Evolutionary conservation across 257 asterid species (phyloP).

Genomic region (Solanum neorickii): DNA sequence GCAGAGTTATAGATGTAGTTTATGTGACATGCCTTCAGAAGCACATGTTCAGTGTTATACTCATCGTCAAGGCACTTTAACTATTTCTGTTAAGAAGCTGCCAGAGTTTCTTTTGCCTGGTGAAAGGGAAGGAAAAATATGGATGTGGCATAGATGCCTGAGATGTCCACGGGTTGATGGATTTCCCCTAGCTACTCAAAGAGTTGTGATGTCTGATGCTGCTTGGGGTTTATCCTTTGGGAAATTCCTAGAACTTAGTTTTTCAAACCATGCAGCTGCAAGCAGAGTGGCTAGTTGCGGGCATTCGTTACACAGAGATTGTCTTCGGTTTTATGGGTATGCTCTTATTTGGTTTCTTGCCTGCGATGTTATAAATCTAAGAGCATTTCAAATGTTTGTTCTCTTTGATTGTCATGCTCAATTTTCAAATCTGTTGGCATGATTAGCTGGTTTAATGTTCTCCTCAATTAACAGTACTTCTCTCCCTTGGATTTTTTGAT

Average conservation of each 20-base stretch:
- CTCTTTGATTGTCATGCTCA: not conserved
- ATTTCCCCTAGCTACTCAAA: slow-evolving; percentile 88
- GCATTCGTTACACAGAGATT: slow-evolving; percentile 92
- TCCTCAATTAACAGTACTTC: not conserved
- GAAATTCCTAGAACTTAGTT: slow-evolving; percentile 94
- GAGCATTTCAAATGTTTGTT: not conserved
- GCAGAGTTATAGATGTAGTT: slow-evolving; percentile 69
- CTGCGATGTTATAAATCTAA: not conserved
- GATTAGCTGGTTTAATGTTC: not conserved
- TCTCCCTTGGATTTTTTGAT: not conserved
- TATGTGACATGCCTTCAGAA: slow-evolving; percentile 89
- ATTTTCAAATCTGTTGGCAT: not conserved
- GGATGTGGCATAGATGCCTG: slow-evolving; percentile 99
- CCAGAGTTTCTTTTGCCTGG: slow-evolving; percentile 74
- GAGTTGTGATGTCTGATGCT: slow-evolving; percentile 97
- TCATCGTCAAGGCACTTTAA: slow-evolving; percentile 89
- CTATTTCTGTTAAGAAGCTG: slow-evolving; percentile 84
- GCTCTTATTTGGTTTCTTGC: slow-evolving; percentile 5
- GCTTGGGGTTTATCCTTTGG: slow-evolving; percentile 98
- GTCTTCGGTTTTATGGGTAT: slow-evolving; percentile 98
- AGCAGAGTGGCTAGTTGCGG: slow-evolving; percentile 99
- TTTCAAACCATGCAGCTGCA: slow-evolving; percentile 99
- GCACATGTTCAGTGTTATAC: slow-evolving; percentile 96
- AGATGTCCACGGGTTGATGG: slow-evolving; percentile 78
- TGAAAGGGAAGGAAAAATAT: slow-evolving; percentile 76